Percentiles rank a stretch among this genome's conserved stretches.
Conservation (phyloP, 2,329 filamentous ascomycete genomes). For the Botrytis porri region DNA sequence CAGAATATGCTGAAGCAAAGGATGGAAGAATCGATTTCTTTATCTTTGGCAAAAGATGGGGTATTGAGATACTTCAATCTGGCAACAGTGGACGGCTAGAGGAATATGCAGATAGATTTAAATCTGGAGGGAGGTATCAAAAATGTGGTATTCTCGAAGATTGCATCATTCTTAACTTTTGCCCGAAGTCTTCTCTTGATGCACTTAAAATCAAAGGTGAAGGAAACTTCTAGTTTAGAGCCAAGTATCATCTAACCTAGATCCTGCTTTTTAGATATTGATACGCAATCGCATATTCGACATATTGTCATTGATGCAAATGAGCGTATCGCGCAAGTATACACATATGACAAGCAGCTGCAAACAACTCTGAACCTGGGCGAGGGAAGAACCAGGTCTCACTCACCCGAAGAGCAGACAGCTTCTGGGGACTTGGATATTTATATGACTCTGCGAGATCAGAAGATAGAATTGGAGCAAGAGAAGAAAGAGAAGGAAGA, state of each 20-base stretch:
- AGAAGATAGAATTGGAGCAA: neutral
- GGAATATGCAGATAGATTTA: neutral
- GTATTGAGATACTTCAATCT: neutral
- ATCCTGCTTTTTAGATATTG: neutral
- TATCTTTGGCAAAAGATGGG: neutral
- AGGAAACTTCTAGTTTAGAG: neutral
- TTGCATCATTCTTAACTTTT: slow-evolving; percentile 10
- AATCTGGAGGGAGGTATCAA: neutral
- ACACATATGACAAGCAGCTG: slow-evolving; percentile 7
- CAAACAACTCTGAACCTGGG: neutral
- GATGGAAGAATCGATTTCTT: slow-evolving; percentile 11
- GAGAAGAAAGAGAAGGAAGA: neutral
- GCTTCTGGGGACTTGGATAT: neutral
- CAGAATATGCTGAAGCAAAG: neutral
- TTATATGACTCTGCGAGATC: neutral
- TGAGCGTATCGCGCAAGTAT: neutral
- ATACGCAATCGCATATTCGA: neutral
- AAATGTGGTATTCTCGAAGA: neutral
- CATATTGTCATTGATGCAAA: neutral
- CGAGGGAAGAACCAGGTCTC: neutral
- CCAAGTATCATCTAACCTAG: neutral
- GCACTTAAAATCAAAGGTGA: neutral
- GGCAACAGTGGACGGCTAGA: neutral
- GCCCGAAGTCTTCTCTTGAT: neutral
- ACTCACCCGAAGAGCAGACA: neutral